Percentiles rank a stretch among this genome's conserved stretches.
Evolutionary conservation across 805 yeast species (phyloP).

Genomic region (Lachancea fermentati): DNA sequence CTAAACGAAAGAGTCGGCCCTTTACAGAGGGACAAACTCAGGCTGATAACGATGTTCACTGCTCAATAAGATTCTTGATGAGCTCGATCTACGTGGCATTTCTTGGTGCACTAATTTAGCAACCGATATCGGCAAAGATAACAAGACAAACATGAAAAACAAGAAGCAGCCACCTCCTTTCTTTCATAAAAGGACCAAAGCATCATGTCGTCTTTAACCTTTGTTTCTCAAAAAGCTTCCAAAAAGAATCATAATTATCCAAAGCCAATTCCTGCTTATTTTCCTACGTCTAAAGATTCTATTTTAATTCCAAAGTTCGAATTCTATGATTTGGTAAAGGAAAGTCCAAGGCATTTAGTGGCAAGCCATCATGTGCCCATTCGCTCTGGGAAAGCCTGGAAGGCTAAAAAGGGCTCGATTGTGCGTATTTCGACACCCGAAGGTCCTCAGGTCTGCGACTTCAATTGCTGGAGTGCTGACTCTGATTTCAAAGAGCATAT

Average conservation of each 20-base stretch:
- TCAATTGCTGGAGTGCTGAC: conserved; percentile 57
- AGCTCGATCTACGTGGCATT: no score
- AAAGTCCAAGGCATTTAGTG: conserved; percentile 6
- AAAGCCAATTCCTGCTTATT: conserved; percentile 15
- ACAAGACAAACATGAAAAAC: no score
- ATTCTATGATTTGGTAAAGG: conserved; percentile 10
- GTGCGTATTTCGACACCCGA: conserved; percentile 59
- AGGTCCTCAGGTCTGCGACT: conserved; percentile 68
- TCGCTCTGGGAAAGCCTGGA: conserved; percentile 56
- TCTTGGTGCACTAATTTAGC: no score
- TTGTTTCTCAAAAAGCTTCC: conserved; percentile 11
- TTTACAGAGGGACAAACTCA: not conserved
- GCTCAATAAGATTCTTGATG: no score
- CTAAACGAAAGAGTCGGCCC: not conserved
- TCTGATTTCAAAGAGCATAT: conserved; percentile 54
- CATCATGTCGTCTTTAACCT: conserved; percentile 3
- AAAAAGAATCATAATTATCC: conserved; percentile 9
- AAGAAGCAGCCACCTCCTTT: not conserved
- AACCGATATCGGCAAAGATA: no score
- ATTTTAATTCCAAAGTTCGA: conserved; percentile 12
- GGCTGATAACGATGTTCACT: no score
- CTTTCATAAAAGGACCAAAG: no score
- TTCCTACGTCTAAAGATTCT: conserved; percentile 15
- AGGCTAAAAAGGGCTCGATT: conserved; percentile 54
- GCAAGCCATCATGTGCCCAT: conserved; percentile 33